These are phyloP conservation scores for Melaleuca quinquenervia DNA, from an alignment of 345 rosid genomes.

Conservation along the genomic window DNA sequence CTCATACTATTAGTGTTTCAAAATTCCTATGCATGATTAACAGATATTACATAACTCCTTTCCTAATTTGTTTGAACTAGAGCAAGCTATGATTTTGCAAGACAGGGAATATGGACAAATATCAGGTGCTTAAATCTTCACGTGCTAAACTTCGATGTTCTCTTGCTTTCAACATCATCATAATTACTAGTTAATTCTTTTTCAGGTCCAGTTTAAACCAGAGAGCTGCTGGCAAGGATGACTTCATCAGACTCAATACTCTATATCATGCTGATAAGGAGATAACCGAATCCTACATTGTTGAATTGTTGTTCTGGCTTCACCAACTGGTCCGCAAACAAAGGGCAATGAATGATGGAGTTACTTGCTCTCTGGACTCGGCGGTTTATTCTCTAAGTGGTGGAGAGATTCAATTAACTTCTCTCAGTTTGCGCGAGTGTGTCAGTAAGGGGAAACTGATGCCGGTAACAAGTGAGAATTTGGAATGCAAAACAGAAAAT, in stretches of 20 bases:
- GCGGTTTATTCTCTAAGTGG: too few species aligned
- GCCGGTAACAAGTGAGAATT: constrained; percentile 93
- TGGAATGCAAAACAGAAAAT: constrained; percentile 66
- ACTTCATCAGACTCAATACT: constrained; percentile 77
- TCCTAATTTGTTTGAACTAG: constrained; percentile 14
- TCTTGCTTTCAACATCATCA: too few species aligned
- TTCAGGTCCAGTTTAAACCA: constrained; percentile 57
- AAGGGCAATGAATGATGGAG: constrained; percentile 47
- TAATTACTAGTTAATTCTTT: too few species aligned
- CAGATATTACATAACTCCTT: too few species aligned
- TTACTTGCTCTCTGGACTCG: constrained; percentile 11
- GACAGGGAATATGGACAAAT: constrained; percentile 99
- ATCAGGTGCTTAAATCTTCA: constrained; percentile 52
- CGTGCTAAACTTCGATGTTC: neutral
- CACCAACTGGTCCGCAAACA: constrained; percentile 78
- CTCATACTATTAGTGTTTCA: too few species aligned
- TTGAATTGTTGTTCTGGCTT: constrained; percentile 80
- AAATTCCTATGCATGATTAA: too few species aligned
- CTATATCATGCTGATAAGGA: constrained; percentile 92
- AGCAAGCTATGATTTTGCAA: constrained; percentile 97
- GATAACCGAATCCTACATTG: constrained; percentile 69
- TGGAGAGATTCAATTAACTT: too few species aligned
- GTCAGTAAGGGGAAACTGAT: constrained; percentile 62
- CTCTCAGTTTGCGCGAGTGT: constrained; percentile 3
- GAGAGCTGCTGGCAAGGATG: constrained; percentile 57